Evolutionary conservation across 345 rosid species (phyloP), one percentile per base, ranked within the genome.

Genomic region (Hevea brasiliensis): DNA sequence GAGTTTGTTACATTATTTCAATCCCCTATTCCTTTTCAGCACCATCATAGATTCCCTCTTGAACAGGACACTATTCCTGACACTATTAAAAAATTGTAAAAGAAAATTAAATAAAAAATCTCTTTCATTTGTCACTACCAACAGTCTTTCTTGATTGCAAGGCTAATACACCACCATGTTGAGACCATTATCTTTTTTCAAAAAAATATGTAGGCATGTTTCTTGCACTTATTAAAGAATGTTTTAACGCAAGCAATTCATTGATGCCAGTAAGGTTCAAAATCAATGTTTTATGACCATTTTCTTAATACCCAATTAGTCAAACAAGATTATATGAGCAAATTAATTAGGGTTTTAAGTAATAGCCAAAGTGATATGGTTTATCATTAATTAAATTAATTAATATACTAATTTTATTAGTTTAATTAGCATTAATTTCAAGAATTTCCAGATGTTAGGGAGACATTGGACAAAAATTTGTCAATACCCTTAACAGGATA

Each of bases 361-460:
- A n/a, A n/a, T n/a, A n/a, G n/a, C n/a, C n/a, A n/a, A n/a, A n/a
- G n/a, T n/a, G n/a, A n/a, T n/a, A n/a, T n/a, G n/a, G n/a, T n/a
- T n/a, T n/a, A n/a, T 61, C n/a, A 54, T 8, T 14, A 48, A 48
- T 14, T 12, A 12, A 48, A 9, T 48, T 48, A 48, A 48, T 48
- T 12, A 12, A 54, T 8, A 58, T 12, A 26, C 37, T 58, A 58
- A 58, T 56, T 8, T 56, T 8, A 56, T 56, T 56, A 56, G 23
- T 56, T 56, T 18, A 7, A 37, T n/a, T 20, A 63, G 8, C 0
- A 26, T 76, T 60, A 48, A 48, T 24, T 75, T 70, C 73, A 75
- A 55, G 73, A 45, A 45, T 21, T 76, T 80, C 69, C 47, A 56
- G 71, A 56, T 40, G 76, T 65, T 77, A 74, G 71, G 54, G 63